Evolutionary conservation across 2,329 filamentous ascomycete genomes (phyloP).

Genomic region (Aureobasidium leucospermi): DNA sequence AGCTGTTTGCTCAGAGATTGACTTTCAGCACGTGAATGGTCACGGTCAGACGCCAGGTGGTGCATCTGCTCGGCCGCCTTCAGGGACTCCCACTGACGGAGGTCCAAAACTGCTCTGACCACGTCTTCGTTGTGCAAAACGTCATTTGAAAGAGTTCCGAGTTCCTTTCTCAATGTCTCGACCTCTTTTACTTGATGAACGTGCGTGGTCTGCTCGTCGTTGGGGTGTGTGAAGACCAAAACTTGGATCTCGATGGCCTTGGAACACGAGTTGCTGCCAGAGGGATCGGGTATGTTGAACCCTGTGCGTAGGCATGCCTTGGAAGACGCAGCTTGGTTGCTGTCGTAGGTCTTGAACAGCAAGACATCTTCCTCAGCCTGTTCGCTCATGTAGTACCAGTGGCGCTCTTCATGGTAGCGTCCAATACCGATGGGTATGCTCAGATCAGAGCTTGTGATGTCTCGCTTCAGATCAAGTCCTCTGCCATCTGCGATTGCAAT

Average conservation of each 20-base stretch:
- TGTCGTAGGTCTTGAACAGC: slow-evolving; percentile 24
- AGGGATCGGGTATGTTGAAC: slow-evolving; percentile 17
- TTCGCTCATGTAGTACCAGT: slow-evolving; percentile 24
- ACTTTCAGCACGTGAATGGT: slow-evolving; percentile 10
- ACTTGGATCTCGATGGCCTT: slow-evolving; percentile 21
- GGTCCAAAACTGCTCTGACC: background rate
- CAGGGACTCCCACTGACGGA: background rate
- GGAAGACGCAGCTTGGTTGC: slow-evolving; percentile 16
- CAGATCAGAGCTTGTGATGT: slow-evolving; percentile 20
- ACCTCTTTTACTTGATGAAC: background rate
- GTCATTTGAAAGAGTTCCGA: background rate
- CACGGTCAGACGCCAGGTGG: slow-evolving; percentile 15
- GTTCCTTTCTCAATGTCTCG: background rate
- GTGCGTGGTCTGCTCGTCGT: background rate
- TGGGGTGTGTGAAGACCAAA: slow-evolving; percentile 22
- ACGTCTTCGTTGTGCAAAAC: background rate
- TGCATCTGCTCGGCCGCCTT: slow-evolving; percentile 2
- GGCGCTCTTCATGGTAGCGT: slow-evolving; percentile 22
- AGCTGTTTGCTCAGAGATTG: slow-evolving; percentile 10
- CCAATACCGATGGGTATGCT: slow-evolving; percentile 20
- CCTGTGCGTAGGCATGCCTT: slow-evolving; percentile 21
- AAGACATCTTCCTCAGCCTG: slow-evolving; percentile 21
- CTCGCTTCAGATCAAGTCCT: slow-evolving; percentile 17
- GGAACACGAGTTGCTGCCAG: slow-evolving; percentile 6
- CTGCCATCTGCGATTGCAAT: slow-evolving; percentile 24